Evolutionary conservation across 768 basidiomycete genomes (phyloP).

Genomic region (Tephrocybe sp.): DNA sequence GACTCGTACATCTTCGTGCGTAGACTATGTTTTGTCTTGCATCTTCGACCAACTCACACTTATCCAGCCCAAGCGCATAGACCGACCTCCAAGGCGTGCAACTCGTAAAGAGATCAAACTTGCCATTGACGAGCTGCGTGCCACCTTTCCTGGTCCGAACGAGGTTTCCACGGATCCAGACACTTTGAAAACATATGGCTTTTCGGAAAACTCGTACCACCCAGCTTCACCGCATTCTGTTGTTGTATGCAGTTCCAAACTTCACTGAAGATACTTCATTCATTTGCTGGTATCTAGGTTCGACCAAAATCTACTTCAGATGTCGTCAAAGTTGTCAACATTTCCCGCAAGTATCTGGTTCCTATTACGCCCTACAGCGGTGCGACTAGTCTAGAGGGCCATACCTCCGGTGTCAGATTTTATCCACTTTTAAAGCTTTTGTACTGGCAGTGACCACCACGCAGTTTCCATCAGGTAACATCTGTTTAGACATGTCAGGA

Average conservation of each 20-base stretch:
- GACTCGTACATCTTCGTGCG: slow-evolving; percentile 28
- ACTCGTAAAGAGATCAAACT: slow-evolving; percentile 41
- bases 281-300: slow-evolving; percentile 37
- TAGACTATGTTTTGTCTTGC: background rate
- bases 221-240: slow-evolving; percentile 54
- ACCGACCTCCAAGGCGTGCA: slow-evolving; percentile 35
- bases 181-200: slow-evolving; percentile 54
- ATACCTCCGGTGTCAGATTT: slow-evolving; percentile 67
- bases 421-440: too few species aligned
- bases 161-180: slow-evolving; percentile 50
- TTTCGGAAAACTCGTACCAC: slow-evolving; percentile 69
- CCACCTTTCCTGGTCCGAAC: slow-evolving; percentile 42
- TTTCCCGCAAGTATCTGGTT: slow-evolving; percentile 68
- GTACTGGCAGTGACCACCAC: too few species aligned
- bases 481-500: slow-evolving; percentile 76
- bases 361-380: slow-evolving; percentile 83
- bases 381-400: slow-evolving; percentile 85
- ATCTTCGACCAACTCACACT: background rate
- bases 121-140: slow-evolving; percentile 53
- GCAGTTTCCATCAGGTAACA: slow-evolving; percentile 55
- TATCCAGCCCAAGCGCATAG: slow-evolving; percentile 7
- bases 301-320: slow-evolving; percentile 71
- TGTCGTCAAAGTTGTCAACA: slow-evolving; percentile 75
- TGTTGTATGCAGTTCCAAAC: slow-evolving; percentile 30
- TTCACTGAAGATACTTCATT: background rate